A percentile compares a stretch with the other conserved stretches of the same genome.
phyloP scores from a whole-genome alignment of 768 basidiomycete species.

The Tricholomella constricta region DNA sequence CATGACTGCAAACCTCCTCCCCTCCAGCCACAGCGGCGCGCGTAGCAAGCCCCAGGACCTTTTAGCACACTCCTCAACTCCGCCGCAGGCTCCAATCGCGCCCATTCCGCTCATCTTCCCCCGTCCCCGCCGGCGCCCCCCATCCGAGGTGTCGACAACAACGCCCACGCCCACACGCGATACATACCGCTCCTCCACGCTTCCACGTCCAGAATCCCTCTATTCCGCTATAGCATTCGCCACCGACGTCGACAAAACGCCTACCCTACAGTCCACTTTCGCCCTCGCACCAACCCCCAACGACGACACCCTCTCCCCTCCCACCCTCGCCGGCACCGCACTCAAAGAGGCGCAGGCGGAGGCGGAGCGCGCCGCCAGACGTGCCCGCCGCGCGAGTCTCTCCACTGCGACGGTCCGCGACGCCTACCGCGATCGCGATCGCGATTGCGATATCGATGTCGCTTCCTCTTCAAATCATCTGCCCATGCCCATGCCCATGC shows the following conservation, averaged over 20 bases:
- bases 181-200: neutral
- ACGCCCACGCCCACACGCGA: neutral
- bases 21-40: slow-evolving; percentile 8
- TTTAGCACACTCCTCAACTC: neutral
- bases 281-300: no score
- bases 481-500: neutral
- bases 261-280: no score
- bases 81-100: neutral
- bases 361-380: slow-evolving; percentile 1
- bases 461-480: neutral
- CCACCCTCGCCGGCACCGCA: no score
- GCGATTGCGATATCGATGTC: neutral
- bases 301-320: no score
- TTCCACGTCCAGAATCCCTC: neutral
- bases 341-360: neutral
- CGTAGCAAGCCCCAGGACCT: slow-evolving; percentile 12
- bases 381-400: slow-evolving; percentile 12
- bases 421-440: slow-evolving; percentile 1
- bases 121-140: neutral
- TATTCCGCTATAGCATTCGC: slow-evolving; percentile 7
- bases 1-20: slow-evolving; percentile 6
- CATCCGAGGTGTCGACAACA: neutral
- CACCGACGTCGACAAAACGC: neutral
- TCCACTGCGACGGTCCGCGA: slow-evolving; percentile 7
- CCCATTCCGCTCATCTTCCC: neutral